A percentile compares a stretch with the other conserved stretches of the same genome.
Evolutionary conservation across 495 filamentous ascomycete species (phyloP).

Genomic region (Penicillium psychrofluorescens): DNA sequence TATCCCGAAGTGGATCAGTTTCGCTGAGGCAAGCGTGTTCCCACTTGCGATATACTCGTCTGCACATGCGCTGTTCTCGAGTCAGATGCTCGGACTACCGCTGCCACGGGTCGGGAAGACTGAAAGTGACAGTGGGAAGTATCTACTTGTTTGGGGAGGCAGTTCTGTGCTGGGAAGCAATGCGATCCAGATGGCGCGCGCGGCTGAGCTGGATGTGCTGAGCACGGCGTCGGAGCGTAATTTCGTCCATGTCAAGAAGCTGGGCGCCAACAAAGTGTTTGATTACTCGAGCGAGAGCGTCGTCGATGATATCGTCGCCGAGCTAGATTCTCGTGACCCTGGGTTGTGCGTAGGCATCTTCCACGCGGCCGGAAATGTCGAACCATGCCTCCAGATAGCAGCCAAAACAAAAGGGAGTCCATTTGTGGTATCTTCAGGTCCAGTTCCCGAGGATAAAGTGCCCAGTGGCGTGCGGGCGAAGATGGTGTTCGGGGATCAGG

Average conservation of each 20-base stretch:
- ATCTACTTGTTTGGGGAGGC: conserved; percentile 54
- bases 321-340: neutral
- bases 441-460: neutral
- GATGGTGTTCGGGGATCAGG: conserved; percentile 19
- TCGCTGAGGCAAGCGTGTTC: conserved; percentile 40
- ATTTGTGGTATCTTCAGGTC: conserved; percentile 1
- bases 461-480: conserved; percentile 10
- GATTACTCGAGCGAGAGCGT: conserved; percentile 45
- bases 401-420: neutral
- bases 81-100: conserved; percentile 30
- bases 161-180: conserved; percentile 48
- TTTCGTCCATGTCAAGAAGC: conserved; percentile 36
- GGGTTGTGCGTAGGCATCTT: conserved; percentile 8
- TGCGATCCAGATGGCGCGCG: conserved; percentile 50
- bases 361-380: conserved; percentile 2
- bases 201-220: conserved; percentile 47
- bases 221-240: conserved; percentile 45
- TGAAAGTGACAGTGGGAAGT: conserved; percentile 15
- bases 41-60: conserved; percentile 51
- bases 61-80: conserved; percentile 40
- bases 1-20: conserved; percentile 41
- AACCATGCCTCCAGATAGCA: neutral
- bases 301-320: conserved; percentile 11
- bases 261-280: conserved; percentile 47
- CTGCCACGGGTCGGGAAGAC: conserved; percentile 17